These are phyloP conservation scores for Hura crepitans DNA, from an alignment of 441 rosid species.

Conservation along the genomic window DNA sequence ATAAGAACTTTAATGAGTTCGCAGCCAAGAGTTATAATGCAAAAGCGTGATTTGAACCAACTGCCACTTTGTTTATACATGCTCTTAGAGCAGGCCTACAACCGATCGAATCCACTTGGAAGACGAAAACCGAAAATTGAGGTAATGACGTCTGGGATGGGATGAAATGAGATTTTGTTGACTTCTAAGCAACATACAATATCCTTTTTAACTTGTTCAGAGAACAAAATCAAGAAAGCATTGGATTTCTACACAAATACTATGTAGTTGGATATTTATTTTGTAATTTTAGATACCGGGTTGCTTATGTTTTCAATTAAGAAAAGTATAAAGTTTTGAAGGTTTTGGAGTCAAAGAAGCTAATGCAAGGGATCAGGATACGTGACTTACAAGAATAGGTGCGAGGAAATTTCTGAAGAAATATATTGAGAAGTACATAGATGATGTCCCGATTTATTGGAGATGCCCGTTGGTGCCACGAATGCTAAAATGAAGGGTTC, in stretches of 20 bases:
- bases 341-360: too few relatives aligned
- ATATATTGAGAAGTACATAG: too few relatives aligned
- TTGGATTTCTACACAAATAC: slow-evolving; percentile 26
- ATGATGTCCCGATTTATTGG: too few relatives aligned
- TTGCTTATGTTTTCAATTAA: too few relatives aligned
- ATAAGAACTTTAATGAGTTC: neutral
- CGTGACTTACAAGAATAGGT: too few relatives aligned
- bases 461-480: too few relatives aligned
- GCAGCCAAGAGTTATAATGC: neutral
- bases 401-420: too few relatives aligned
- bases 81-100: slow-evolving; percentile 2
- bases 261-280: slow-evolving; percentile 5
- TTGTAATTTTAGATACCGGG: too few relatives aligned
- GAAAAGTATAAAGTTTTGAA: too few relatives aligned
- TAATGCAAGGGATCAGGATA: too few relatives aligned
- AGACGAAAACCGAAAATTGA: slow-evolving; percentile 30
- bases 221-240: slow-evolving; percentile 21
- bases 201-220: slow-evolving; percentile 22
- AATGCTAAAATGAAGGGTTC: too few relatives aligned
- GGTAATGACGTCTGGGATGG: slow-evolving; percentile 25
- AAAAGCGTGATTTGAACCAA: slow-evolving; percentile 9
- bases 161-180: slow-evolving; percentile 19
- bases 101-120: slow-evolving; percentile 11
- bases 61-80: slow-evolving; percentile 2
- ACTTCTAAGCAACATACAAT: slow-evolving; percentile 22